Evolutionary conservation across 352 stramenopile genomes (phyloP), one percentile per base, ranked within the genome.

Genomic region (Phytophthora europaea): DNA sequence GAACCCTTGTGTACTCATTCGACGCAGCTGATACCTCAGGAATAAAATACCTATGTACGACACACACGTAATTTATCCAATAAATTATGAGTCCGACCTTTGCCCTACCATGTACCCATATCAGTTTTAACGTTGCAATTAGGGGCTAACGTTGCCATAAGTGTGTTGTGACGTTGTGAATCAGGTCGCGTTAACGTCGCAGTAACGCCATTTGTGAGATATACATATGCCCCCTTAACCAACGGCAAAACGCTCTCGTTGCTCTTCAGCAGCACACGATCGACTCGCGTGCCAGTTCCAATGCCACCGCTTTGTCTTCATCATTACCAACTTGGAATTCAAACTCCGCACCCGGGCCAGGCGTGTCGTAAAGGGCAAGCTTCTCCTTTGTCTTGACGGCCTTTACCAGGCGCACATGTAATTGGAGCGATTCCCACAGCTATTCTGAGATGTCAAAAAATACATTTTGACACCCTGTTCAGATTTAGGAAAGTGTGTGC

Each of bases 211-310:
- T 38, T 12, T 2, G 85, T 94, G 18, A 94, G 52, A 61, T 92
- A 93, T 2, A 94, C 70, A 0, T 53, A 65, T 0, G 65, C 64
- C 5, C 34, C 73, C 16, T 79, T 70, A 0, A 65, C 47, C 2
- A 94, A 45, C 7, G 87, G 87, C 8, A 94, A 64, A 2, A 83
- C 64, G 0, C 69, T 74, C 16, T 90, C 67, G 1, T 84, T 66
- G 79, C 97, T 97, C 69, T 96, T 84, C 20, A 96, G 65, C 1
- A 97, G 60, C n/a, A n/a, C 2, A 94, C 79, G 43, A 97, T 90
- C 4, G 84, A 90, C 47, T 96, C 89, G 18, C 80, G 84, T 10
- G 85, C 87, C 23, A 93, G 65, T 18, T 88, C 75, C 28, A 95
- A 58, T 31, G 86, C 85, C 8, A 74, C 60, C 22, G 79, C 57